Conservation (phyloP, 208 protist genomes). For the Endotrypanum monterogeii region DNA sequence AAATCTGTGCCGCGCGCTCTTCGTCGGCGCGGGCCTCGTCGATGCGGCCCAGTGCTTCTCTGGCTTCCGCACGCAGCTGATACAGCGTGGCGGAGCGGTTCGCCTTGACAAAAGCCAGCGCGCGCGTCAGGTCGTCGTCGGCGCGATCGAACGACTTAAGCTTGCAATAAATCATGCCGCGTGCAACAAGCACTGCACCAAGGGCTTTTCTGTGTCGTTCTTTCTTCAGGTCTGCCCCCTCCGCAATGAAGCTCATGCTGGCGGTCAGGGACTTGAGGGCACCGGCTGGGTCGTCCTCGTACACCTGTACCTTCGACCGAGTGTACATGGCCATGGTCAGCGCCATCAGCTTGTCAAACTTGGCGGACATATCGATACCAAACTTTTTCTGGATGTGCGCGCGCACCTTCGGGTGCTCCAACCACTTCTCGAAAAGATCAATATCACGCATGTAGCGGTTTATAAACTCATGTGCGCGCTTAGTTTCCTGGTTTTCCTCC, state of each 20-base stretch:
- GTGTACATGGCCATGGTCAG: slow-evolving; percentile 89
- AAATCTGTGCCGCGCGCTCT: slow-evolving; percentile 83
- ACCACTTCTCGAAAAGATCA: slow-evolving; percentile 91
- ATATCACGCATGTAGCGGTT: slow-evolving; percentile 92
- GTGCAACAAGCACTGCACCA: slow-evolving; percentile 76
- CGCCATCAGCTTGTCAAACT: slow-evolving; percentile 89
- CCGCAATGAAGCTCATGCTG: slow-evolving; percentile 68
- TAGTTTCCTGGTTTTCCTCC: slow-evolving; percentile 86
- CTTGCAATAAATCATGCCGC: slow-evolving; percentile 87
- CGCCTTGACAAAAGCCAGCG: slow-evolving; percentile 77
- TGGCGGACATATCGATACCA: slow-evolving; percentile 77
- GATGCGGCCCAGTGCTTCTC: slow-evolving; percentile 78
- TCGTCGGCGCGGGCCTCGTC: slow-evolving; percentile 86
- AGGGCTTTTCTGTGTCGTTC: slow-evolving; percentile 82
- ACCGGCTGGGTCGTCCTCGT: slow-evolving; percentile 86
- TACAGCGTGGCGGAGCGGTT: slow-evolving; percentile 78
- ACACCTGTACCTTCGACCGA: slow-evolving; percentile 87
- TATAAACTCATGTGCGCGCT: slow-evolving; percentile 86
- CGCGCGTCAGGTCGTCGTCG: slow-evolving; percentile 84
- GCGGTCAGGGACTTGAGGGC: slow-evolving; percentile 87
- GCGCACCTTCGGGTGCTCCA: slow-evolving; percentile 90
- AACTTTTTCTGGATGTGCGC: slow-evolving; percentile 89
- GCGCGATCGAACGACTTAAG: slow-evolving; percentile 79
- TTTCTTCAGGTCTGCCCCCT: slow-evolving; percentile 65
- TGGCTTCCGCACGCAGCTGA: slow-evolving; percentile 86